These are phyloP conservation scores for Dothideomycetidae sp. DNA, from an alignment of 2,329 filamentous ascomycete species.

Conservation along the genomic window DNA sequence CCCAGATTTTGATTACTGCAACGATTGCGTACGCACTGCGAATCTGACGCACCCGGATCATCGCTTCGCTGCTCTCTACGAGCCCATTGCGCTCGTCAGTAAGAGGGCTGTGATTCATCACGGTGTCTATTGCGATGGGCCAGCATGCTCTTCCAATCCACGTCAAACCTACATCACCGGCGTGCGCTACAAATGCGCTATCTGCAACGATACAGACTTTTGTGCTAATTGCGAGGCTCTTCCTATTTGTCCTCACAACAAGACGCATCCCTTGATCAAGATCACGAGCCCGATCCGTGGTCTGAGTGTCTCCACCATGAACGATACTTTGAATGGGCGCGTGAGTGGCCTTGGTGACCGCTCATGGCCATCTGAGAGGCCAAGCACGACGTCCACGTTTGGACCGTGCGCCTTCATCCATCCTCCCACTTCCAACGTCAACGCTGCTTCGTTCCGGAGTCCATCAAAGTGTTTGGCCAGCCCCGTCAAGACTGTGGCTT, in stretches of 20 bases:
- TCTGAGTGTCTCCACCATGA: conserved; percentile 72
- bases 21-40: conserved; percentile 55
- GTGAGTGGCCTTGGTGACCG: conserved; percentile 62
- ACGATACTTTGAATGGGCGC: conserved; percentile 57
- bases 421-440: conserved; percentile 7
- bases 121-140: conserved; percentile 90
- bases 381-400: conserved; percentile 11
- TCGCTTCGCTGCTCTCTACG: conserved; percentile 79
- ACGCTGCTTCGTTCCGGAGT: too few relatives aligned
- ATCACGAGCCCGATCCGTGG: conserved; percentile 86
- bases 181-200: conserved; percentile 88
- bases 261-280: conserved; percentile 92
- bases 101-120: conserved; percentile 45
- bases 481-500: conserved; percentile 58
- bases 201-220: conserved; percentile 91
- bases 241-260: conserved; percentile 74
- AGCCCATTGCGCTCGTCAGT: conserved; percentile 42
- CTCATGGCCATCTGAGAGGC: conserved; percentile 14
- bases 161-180: conserved; percentile 55
- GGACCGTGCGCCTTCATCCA: too few relatives aligned
- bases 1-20: conserved; percentile 95
- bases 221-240: conserved; percentile 86
- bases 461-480: conserved; percentile 35
- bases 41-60: conserved; percentile 62
- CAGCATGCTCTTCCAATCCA: conserved; percentile 55